Evolutionary conservation across 805 yeast species (phyloP), one percentile per base, ranked within the genome.

Genomic region (Candida caryicola): DNA sequence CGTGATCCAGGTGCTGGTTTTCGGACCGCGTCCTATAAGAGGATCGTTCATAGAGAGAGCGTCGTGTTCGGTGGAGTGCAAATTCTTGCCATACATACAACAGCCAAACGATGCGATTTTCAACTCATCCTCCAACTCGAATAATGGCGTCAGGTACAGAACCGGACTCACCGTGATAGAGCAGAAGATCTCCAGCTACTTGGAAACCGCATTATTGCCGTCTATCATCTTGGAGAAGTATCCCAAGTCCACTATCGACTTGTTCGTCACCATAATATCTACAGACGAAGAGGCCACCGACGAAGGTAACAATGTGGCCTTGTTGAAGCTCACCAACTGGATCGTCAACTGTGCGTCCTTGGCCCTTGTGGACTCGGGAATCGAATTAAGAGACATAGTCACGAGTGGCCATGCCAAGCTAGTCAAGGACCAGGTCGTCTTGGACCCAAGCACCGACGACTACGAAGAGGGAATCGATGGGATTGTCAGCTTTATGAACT

Each of bases 241-340:
- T 58, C 97, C 98, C 4, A 91, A 91, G 60, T 85, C 96, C 2
- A 80, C 90, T 14, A 86, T 91, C 40, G 93, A 83, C 52, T 74
- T 91, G 12, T 82, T 81, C 45, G 67, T 93, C 4, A 77, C 82
- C 28, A 66, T 91, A 5, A 71, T 90, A 19, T 69, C 82, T n/a
- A 54, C 66, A 3, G 69, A 68, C 28, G 29, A 28, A 2, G 23
- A 30, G n/a, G 33, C 21, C 23, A 43, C 40, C 5, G 27, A 29
- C 5, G 18, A 36, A 5, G 47, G 53, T 18, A 37, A 59, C 12
- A 50, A 54, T 34, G 51, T 59, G 9, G 54, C 56, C 6, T 51
- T 70, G 34, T 51, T 67, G 31, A 66, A 73, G 33, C 60, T 73
- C 37, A 55, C 68, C 16, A 69, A 74, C 17, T 76, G 81, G 64